Evolutionary conservation across 768 basidiomycete genomes (phyloP).

Genomic region (Rossbeevera mucosa): DNA sequence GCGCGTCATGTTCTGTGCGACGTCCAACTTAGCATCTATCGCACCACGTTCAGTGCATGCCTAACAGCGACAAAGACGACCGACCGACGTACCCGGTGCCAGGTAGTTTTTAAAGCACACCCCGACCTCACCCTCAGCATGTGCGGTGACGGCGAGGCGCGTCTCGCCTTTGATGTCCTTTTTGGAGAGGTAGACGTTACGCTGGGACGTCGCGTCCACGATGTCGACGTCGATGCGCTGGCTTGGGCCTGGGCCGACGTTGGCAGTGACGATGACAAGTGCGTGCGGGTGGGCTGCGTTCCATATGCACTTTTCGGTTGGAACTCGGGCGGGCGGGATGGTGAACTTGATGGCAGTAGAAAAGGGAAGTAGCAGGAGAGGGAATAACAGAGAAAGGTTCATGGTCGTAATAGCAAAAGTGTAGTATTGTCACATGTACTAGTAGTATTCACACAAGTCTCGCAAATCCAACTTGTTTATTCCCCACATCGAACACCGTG

Average conservation of each 20-base stretch:
- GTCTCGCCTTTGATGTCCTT: constrained; percentile 85
- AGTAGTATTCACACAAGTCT: background rate
- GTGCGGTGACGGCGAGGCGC: constrained; percentile 88
- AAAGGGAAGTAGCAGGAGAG: constrained; percentile 18
- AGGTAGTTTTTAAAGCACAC: constrained; percentile 89
- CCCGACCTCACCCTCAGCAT: constrained; percentile 90
- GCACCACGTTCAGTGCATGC: background rate
- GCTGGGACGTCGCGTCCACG: constrained; percentile 76
- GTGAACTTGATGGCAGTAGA: constrained; percentile 78
- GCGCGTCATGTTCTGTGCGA: constrained; percentile 50
- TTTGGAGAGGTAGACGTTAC: constrained; percentile 90
- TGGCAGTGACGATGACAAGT: constrained; percentile 94
- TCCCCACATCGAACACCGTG: background rate
- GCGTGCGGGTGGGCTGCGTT: constrained; percentile 82
- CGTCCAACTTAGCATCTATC: constrained; percentile 43
- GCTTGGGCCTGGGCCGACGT: constrained; percentile 67
- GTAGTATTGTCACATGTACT: background rate
- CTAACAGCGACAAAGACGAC: background rate
- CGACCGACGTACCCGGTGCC: constrained; percentile 48
- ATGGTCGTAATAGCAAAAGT: constrained; percentile 3
- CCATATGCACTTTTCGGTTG: constrained; percentile 88
- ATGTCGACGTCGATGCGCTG: constrained; percentile 95
- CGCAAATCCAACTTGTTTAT: background rate
- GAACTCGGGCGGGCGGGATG: constrained; percentile 66
- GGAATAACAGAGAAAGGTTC: background rate